Base-by-base conservation (phyloP, 208 protist species). In the Wallacemonas collosoma region DNA sequence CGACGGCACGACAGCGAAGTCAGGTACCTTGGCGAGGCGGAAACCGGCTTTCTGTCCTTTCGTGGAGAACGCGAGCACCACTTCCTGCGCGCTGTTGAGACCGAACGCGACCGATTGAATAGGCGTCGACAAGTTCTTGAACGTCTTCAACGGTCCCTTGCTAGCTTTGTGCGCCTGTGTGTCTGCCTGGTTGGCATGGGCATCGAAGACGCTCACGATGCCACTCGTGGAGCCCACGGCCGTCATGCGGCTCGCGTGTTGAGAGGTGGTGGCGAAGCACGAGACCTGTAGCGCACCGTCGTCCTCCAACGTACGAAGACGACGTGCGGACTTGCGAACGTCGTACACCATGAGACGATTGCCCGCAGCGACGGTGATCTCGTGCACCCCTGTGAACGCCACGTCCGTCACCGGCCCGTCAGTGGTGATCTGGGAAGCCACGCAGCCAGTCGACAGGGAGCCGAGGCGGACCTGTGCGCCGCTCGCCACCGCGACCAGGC, bases 121-220 rank as follows among this genome's bases (percentile, higher is more conserved):
- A 11, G 77, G 69, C 51, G 91, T 96, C 51, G 89, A 88, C 6
- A 96, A 62, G 71, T 94, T 93, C 80, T 94, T 94, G 43, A 94
- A 65, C 53, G 79, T 76, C 53, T 85, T 84, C 38, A 76, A 58
- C 6, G 82, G 75, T 41, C 65, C 75, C 56, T 66, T 70, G 26
- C 26, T 26, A 1, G 76, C 55, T 39, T 71, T 76, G 40, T 75
- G 39, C 3, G 67, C 67, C 15, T 26, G 26, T 26, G 26, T 26
- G 26, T 26, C 26, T 26, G 26, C 26, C 26, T 26, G 26, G 26
- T 26, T 26, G 26, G 26, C 26, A 26, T 26, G 26, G 26, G 26
- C 26, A 26, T 53, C 76, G 72, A 91, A 95, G 4, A 95, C 68
- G 73, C 78, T 88, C 43, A 96, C 92, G 26, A 96, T 79, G 64